Base-by-base conservation (phyloP, 1,284 basidiomycete genomes). In the Neolentinus lepideus region DNA sequence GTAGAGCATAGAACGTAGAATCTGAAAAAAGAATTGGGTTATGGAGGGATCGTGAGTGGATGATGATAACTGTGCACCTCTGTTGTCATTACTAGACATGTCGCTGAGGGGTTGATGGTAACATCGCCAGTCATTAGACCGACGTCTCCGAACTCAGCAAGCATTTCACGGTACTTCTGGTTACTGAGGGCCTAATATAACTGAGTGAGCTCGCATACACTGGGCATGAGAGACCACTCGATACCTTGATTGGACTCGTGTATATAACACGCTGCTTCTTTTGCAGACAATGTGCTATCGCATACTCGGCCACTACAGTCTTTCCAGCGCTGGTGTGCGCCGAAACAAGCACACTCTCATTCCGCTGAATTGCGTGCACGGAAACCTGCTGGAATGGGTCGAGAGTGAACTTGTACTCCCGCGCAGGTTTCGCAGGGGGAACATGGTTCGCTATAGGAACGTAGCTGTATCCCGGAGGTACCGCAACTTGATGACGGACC, bases 71-170 rank as follows among this genome's bases (percentile, higher is more conserved):
- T 2, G 64, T 81, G 63, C 62, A 94, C 94, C 76, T 99, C 97
- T 1, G 97, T 99, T 0, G 97, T 99, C 97, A 99, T 99, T 54
- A 99, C 96, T 51, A 99, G 74, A 76, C 97, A 99, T 50, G 92
- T 93, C 6, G 97, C 96, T 2, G 88, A 88, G 1, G 96, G 96
- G 69, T 99, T 99, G 69, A 99, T 98, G 0, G 97, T 99, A n/a
- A 99, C 94, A 74, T 99, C 97, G 68, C 97, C 95, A 1, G 97
- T 99, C 97, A 99, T 99, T 26, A 99, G 80, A 19, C 97, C 97
- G 50, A 99, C 97, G 66, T 99, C 96, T 24, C 93, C 91, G 70
- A 99, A 99, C 64, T 94, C 92, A 52, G 92, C 94, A 33, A 92
- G 76, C 85, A 99, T 92, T 71, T 99, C 97, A 68, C 97, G 88